Percentiles rank a stretch among this genome's conserved stretches.
Conservation (phyloP, 176 grass and related monocot genomes). For the Aegilops speltoides region DNA sequence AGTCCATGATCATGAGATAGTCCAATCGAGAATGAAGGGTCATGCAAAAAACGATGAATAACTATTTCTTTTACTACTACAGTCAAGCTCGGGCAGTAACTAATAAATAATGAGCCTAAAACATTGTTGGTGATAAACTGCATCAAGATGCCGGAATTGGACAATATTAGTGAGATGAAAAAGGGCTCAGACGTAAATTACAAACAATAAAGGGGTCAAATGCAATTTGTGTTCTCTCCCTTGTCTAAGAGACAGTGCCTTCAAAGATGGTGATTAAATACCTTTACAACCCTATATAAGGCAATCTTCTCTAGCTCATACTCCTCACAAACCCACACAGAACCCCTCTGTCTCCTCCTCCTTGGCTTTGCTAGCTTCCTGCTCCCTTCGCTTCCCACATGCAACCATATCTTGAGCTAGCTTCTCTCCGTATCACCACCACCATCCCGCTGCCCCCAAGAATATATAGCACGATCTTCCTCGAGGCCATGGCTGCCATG, state of each 20-base stretch:
- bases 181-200: not conserved
- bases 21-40: not conserved
- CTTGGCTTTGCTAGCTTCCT: not conserved
- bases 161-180: not conserved
- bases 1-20: not conserved
- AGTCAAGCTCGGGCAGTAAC: not conserved
- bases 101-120: not conserved
- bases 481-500: conserved; percentile 39
- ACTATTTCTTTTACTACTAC: not conserved
- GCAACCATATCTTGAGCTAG: conserved; percentile 55
- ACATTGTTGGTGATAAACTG: not conserved
- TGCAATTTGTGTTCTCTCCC: not conserved
- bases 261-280: not conserved
- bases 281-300: conserved; percentile 40
- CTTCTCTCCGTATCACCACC: conserved; percentile 42
- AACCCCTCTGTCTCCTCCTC: conserved; percentile 20
- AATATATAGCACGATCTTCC: conserved; percentile 33
- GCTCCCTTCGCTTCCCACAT: conserved; percentile 23
- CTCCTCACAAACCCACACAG: conserved; percentile 45
- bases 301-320: conserved; percentile 1
- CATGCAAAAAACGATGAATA: too few relatives aligned
- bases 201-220: not conserved
- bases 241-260: not conserved
- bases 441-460: conserved; percentile 23
- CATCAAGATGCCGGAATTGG: not conserved